phyloP scores from a whole-genome alignment of 768 basidiomycete species.

The Auricularia sp. region DNA sequence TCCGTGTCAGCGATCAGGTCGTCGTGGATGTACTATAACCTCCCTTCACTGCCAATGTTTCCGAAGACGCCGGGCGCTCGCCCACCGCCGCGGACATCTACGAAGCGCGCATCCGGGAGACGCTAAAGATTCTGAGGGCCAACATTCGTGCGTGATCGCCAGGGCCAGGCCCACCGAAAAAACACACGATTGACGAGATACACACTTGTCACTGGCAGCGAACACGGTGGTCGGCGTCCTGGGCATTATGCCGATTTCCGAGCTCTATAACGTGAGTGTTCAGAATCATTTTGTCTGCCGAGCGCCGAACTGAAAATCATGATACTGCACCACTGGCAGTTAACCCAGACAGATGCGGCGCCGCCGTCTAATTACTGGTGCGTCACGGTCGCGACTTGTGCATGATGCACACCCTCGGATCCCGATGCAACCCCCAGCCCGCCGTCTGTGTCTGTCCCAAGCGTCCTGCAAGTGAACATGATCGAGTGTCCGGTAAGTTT shows the following conservation, averaged over 20 bases:
- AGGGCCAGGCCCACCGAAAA: background rate
- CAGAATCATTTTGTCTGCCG: background rate
- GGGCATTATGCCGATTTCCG: constrained; percentile 1
- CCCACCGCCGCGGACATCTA: constrained; percentile 8
- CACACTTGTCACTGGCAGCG: background rate
- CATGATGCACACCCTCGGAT: background rate
- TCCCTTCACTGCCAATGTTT: no score
- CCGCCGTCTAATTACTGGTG: no score
- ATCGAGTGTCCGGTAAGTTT: no score
- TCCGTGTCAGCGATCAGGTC: no score
- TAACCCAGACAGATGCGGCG: background rate
- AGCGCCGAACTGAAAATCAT: background rate
- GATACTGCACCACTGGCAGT: background rate
- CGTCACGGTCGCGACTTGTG: background rate
- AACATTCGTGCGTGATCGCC: constrained; percentile 8
- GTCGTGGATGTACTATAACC: no score
- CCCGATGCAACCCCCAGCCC: no score
- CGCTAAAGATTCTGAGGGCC: constrained; percentile 6
- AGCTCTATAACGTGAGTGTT: constrained; percentile 3
- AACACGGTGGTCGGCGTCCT: constrained; percentile 6
- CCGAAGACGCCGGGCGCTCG: background rate
- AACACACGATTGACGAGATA: background rate
- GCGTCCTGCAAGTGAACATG: no score
- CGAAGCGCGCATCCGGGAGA: constrained; percentile 6
- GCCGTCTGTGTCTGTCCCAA: no score